These are phyloP conservation scores for Eremothecium coryli DNA, from an alignment of 1,139 yeast genomes.

Conservation along the genomic window DNA sequence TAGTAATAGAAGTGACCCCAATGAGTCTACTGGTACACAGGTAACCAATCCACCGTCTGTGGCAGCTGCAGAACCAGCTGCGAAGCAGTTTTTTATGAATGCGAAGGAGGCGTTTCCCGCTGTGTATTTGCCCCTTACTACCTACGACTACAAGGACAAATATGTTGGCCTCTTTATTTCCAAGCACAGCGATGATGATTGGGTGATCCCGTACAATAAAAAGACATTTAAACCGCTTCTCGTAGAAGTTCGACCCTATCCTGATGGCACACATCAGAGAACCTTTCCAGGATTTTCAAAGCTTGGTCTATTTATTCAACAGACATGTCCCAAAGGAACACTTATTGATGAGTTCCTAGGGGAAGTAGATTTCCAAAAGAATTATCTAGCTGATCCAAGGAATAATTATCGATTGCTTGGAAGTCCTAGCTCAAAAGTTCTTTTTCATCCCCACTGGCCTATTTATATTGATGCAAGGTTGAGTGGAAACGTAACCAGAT, in stretches of 20 bases:
- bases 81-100: conserved; percentile 27
- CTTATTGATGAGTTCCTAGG: conserved; percentile 63
- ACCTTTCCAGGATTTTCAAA: conserved; percentile 62
- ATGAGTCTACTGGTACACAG: conserved; percentile 1
- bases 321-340: conserved; percentile 38
- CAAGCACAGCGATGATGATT: conserved; percentile 26
- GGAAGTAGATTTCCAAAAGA: conserved; percentile 54
- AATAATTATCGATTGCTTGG: conserved; percentile 83
- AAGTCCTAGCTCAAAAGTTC: conserved; percentile 71
- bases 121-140: conserved; percentile 39
- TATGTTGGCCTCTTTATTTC: conserved; percentile 26
- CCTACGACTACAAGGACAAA: conserved; percentile 41
- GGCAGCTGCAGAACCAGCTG: conserved; percentile 13
- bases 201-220: conserved; percentile 20
- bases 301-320: conserved; percentile 50
- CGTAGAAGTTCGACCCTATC: conserved; percentile 29
- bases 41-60: conserved; percentile 10
- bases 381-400: conserved; percentile 52
- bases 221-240: conserved; percentile 17
- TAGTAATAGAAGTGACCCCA: conserved; percentile 3
- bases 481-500: conserved; percentile 69
- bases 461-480: conserved; percentile 70
- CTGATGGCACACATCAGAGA: conserved; percentile 29
- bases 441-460: conserved; percentile 43
- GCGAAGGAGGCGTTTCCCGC: conserved; percentile 42